Percentiles rank a stretch among this genome's conserved stretches.
Evolutionary conservation across 1,139 yeast species (phyloP).

Genomic region (Yarrowia galli): DNA sequence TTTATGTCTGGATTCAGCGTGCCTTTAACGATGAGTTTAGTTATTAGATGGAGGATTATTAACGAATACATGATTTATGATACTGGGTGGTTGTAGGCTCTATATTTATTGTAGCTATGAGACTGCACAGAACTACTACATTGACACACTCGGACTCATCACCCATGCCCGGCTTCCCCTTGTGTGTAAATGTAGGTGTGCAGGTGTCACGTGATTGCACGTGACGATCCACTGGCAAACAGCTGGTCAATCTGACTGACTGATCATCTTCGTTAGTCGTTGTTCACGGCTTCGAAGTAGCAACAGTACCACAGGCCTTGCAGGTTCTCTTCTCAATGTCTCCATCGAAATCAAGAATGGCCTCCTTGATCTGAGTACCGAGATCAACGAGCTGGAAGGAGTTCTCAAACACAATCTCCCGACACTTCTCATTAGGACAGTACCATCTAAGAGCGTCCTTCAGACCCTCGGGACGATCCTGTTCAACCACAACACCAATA

Average conservation of each 20-base stretch:
- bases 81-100: too few relatives aligned
- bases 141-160: conserved; percentile 33
- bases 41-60: neutral
- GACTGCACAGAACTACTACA: too few relatives aligned
- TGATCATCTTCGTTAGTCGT: too few relatives aligned
- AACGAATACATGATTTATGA: conserved; percentile 1
- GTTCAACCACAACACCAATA: conserved; percentile 93
- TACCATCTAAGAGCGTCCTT: conserved; percentile 86
- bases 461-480: conserved; percentile 77
- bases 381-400: conserved; percentile 80
- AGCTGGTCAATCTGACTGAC: too few relatives aligned
- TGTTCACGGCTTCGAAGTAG: conserved; percentile 38
- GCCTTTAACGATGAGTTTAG: conserved; percentile 69
- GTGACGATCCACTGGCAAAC: neutral
- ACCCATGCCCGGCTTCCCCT: conserved; percentile 35
- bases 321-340: conserved; percentile 75
- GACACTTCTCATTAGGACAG: conserved; percentile 64
- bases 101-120: too few relatives aligned
- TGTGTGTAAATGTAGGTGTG: neutral
- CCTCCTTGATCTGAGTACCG: conserved; percentile 90
- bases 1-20: conserved; percentile 71
- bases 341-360: conserved; percentile 73
- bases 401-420: conserved; percentile 67
- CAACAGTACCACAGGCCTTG: conserved; percentile 68
- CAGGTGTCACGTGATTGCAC: too few relatives aligned